Percentiles rank a stretch among this genome's conserved stretches.
phyloP scores from a whole-genome alignment of 129 eudicot species.

The Erigeron canadensis region DNA sequence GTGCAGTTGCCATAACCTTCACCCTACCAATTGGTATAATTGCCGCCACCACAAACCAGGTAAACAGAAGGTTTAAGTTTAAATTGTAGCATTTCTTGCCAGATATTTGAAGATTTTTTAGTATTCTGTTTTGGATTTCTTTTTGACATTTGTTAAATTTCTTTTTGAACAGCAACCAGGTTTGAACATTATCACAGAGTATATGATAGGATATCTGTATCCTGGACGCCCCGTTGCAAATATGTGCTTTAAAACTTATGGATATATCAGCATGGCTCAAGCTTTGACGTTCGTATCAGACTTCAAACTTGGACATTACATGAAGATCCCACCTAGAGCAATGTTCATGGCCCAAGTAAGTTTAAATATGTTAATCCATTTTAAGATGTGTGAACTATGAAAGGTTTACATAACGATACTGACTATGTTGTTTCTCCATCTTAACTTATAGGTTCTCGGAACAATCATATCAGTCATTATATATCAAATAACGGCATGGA shows the following conservation, averaged over 20 bases:
- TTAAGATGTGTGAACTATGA: background rate
- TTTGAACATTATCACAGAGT: constrained; percentile 62
- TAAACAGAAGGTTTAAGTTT: constrained; percentile 11
- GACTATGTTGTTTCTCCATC: background rate
- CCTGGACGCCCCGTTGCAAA: constrained; percentile 74
- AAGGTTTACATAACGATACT: background rate
- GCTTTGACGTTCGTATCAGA: constrained; percentile 34
- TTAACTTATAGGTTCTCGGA: constrained; percentile 44
- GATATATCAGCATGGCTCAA: constrained; percentile 66
- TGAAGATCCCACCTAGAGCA: too few species aligned
- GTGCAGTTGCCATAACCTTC: constrained; percentile 42
- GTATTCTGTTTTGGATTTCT: background rate
- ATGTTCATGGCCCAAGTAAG: too few species aligned
- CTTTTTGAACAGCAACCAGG: constrained; percentile 53
- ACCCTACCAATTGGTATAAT: constrained; percentile 74
- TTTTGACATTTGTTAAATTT: background rate
- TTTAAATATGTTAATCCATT: background rate
- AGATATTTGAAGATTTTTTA: background rate
- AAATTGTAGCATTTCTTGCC: constrained; percentile 1
- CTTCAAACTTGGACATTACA: background rate
- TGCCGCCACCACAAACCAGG: constrained; percentile 83
- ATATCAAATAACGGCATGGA: constrained; percentile 63
- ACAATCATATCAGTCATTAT: constrained; percentile 43
- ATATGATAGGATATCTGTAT: constrained; percentile 55
- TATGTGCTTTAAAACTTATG: constrained; percentile 70